phyloP scores from a whole-genome alignment of 352 stramenopile genomes.

The Pythium dissotocum region DNA sequence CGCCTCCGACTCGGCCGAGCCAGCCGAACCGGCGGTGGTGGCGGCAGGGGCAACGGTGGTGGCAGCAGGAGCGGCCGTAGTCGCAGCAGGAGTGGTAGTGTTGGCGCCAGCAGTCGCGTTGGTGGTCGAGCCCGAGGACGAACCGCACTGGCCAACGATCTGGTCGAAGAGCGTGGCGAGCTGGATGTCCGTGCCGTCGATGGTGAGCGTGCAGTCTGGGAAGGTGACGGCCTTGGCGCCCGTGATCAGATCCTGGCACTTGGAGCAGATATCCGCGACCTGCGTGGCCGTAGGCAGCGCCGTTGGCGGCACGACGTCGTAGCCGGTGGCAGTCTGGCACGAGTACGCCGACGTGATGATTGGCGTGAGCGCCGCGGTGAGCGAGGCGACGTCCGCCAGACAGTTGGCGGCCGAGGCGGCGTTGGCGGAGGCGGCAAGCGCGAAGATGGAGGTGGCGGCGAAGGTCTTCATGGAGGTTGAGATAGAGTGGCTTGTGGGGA shows the following conservation, averaged over 20 bases:
- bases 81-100: background rate
- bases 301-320: conserved; percentile 21
- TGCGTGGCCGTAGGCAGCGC: conserved; percentile 17
- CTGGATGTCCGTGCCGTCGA: background rate
- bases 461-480: conserved; percentile 10
- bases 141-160: background rate
- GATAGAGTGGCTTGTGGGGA: conserved; percentile 20
- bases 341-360: conserved; percentile 4
- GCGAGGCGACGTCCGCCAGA: background rate
- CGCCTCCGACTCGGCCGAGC: background rate
- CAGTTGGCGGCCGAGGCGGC: conserved; percentile 7
- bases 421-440: background rate
- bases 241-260: conserved; percentile 9
- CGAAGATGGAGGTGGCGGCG: background rate
- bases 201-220: conserved; percentile 6
- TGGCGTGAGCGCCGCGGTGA: conserved; percentile 1
- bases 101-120: background rate
- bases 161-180: conserved; percentile 8
- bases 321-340: conserved; percentile 22
- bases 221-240: conserved; percentile 3
- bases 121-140: background rate
- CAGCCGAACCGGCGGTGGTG: background rate
- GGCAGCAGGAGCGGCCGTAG: conserved; percentile 1
- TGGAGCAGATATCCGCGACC: conserved; percentile 18
- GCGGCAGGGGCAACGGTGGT: background rate